Percentiles rank a stretch among this genome's conserved stretches.
phyloP scores from a whole-genome alignment of 352 stramenopile species.

The Pythium sp. region DNA sequence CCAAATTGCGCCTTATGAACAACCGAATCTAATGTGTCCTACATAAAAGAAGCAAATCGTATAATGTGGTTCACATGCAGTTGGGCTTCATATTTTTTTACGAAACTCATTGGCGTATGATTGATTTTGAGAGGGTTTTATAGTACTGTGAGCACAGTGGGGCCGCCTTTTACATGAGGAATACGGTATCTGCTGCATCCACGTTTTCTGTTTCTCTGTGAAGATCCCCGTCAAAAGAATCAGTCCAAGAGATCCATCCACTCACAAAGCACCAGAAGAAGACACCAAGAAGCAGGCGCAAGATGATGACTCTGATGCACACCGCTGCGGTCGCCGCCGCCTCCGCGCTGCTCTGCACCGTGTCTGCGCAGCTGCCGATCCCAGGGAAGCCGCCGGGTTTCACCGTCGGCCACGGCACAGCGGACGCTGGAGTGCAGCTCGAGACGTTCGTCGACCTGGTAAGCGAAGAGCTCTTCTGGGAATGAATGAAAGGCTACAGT shows the following conservation, averaged over 20 bases:
- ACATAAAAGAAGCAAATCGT: no score
- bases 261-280: neutral
- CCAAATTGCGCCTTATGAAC: no score
- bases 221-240: slow-evolving; percentile 7
- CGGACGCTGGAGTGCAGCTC: slow-evolving; percentile 67
- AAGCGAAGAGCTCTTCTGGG: neutral
- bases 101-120: no score
- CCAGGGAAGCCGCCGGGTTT: slow-evolving; percentile 62
- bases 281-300: neutral
- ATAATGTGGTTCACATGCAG: no score
- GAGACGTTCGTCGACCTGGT: slow-evolving; percentile 85
- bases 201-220: neutral
- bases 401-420: slow-evolving; percentile 44
- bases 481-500: neutral
- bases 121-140: no score
- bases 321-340: slow-evolving; percentile 14
- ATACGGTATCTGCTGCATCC: neutral
- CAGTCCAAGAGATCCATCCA: neutral
- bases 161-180: no score
- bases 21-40: no score
- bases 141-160: no score
- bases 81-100: no score
- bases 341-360: slow-evolving; percentile 12
- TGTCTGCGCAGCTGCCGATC: slow-evolving; percentile 53
- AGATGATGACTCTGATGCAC: slow-evolving; percentile 24